phyloP scores from a whole-genome alignment of 495 filamentous ascomycete genomes.

The Penicillium macrosclerotiorum region DNA sequence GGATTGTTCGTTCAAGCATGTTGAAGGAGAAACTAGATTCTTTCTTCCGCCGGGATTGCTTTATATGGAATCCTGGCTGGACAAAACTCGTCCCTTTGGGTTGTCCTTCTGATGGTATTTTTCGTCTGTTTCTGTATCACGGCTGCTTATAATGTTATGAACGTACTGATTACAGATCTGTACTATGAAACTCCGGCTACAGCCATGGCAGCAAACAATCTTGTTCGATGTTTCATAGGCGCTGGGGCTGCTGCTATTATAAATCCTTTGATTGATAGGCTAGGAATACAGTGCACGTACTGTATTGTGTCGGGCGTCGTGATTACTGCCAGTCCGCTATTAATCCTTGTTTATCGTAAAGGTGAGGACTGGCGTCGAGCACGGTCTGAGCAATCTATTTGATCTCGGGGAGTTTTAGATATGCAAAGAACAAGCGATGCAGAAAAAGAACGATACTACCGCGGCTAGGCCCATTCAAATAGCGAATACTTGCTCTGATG shows the following conservation, averaged over 20 bases:
- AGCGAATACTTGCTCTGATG: too few species aligned
- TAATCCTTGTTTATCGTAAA: conserved; percentile 18
- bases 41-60: conserved; percentile 13
- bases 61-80: conserved; percentile 15
- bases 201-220: conserved; percentile 67
- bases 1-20: not conserved
- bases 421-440: not conserved
- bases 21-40: conserved; percentile 11
- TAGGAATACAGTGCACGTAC: conserved; percentile 22
- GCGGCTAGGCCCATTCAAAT: too few species aligned
- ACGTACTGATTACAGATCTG: conserved; percentile 55
- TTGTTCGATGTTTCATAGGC: conserved; percentile 64
- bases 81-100: conserved; percentile 35
- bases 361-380: conserved; percentile 15
- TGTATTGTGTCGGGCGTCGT: conserved; percentile 13
- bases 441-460: too few species aligned
- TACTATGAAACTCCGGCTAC: conserved; percentile 58
- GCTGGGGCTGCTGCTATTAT: conserved; percentile 60
- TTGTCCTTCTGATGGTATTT: conserved; percentile 53
- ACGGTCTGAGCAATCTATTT: not conserved
- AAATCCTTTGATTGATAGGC: conserved; percentile 50
- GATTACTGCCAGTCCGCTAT: conserved; percentile 9
- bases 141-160: conserved; percentile 47
- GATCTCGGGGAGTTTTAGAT: not conserved
- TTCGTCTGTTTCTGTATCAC: conserved; percentile 52